Evolutionary conservation across 2,329 filamentous ascomycete species (phyloP).

Genomic region (Eutypa lata): DNA sequence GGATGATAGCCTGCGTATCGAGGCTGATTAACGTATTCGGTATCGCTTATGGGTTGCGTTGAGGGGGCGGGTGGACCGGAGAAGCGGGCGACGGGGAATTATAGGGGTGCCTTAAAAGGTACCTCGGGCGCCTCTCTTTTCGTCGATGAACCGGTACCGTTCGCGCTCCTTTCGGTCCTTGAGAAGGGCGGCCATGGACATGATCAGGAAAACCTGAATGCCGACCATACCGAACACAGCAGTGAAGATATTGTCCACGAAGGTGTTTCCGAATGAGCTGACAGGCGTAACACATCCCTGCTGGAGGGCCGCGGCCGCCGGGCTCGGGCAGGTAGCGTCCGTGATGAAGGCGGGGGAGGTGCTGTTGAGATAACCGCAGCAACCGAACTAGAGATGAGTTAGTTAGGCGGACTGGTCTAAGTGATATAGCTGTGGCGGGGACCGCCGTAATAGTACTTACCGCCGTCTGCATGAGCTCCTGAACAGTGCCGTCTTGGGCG

Average conservation of each 20-base stretch:
- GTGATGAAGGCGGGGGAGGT: constrained; percentile 69
- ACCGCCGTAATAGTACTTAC: constrained; percentile 40
- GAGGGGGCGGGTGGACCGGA: not conserved
- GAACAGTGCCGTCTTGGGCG: constrained; percentile 51
- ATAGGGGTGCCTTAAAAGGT: constrained; percentile 38
- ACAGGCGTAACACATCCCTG: constrained; percentile 68
- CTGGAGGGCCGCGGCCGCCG: constrained; percentile 66
- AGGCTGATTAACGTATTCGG: not conserved
- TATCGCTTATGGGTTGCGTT: not conserved
- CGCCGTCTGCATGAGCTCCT: constrained; percentile 67
- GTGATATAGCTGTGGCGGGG: too few species aligned
- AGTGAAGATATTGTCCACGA: constrained; percentile 75
- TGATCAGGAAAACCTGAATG: constrained; percentile 64
- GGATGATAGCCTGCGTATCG: not conserved
- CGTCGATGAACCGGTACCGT: constrained; percentile 75
- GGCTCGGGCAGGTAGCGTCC: constrained; percentile 65
- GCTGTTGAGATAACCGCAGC: constrained; percentile 77
- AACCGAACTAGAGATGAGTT: constrained; percentile 59
- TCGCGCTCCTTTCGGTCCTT: constrained; percentile 79
- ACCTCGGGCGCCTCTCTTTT: constrained; percentile 62
- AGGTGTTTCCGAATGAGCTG: constrained; percentile 65
- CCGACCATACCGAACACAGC: constrained; percentile 76
- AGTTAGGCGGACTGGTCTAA: constrained; percentile 19
- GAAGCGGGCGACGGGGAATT: not conserved
- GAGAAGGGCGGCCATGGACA: constrained; percentile 71